phyloP scores from a whole-genome alignment of 1,284 basidiomycete species.

The Salmacisia buchloeana region DNA sequence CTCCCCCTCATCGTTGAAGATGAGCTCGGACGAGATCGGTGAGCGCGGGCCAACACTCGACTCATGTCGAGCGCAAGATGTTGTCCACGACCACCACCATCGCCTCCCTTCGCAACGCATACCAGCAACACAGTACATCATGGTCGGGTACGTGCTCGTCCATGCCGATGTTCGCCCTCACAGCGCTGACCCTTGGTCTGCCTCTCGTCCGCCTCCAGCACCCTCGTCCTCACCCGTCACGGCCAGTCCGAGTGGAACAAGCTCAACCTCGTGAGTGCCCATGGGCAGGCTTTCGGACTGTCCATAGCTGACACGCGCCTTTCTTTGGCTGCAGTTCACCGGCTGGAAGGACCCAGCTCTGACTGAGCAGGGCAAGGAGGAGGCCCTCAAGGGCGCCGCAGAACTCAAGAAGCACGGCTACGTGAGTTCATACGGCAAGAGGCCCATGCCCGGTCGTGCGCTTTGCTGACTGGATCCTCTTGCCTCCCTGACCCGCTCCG shows the following conservation, averaged over 20 bases:
- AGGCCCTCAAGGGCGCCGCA: constrained; percentile 47
- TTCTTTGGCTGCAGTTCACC: constrained; percentile 30
- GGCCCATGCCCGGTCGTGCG: background rate
- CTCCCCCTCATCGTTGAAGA: too few relatives aligned
- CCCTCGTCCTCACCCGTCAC: constrained; percentile 50
- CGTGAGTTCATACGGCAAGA: constrained; percentile 17
- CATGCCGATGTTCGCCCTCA: too few relatives aligned
- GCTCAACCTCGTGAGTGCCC: constrained; percentile 39
- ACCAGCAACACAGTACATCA: too few relatives aligned
- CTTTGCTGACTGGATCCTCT: background rate
- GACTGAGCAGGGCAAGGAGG: constrained; percentile 45
- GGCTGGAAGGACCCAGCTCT: constrained; percentile 51
- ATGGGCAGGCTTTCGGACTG: background rate
- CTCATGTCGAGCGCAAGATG: too few relatives aligned
- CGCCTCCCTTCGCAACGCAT: too few relatives aligned
- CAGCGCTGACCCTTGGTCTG: too few relatives aligned
- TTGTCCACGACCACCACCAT: too few relatives aligned
- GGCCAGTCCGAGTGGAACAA: constrained; percentile 52
- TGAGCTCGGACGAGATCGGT: too few relatives aligned
- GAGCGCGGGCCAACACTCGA: too few relatives aligned
- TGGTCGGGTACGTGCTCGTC: too few relatives aligned
- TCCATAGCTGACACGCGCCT: background rate
- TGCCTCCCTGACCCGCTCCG: background rate
- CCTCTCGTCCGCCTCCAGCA: constrained; percentile 18
- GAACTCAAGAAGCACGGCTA: constrained; percentile 47